These are phyloP conservation scores for Nephelium lappaceum DNA, from an alignment of 345 rosid species.

Conservation along the genomic window DNA sequence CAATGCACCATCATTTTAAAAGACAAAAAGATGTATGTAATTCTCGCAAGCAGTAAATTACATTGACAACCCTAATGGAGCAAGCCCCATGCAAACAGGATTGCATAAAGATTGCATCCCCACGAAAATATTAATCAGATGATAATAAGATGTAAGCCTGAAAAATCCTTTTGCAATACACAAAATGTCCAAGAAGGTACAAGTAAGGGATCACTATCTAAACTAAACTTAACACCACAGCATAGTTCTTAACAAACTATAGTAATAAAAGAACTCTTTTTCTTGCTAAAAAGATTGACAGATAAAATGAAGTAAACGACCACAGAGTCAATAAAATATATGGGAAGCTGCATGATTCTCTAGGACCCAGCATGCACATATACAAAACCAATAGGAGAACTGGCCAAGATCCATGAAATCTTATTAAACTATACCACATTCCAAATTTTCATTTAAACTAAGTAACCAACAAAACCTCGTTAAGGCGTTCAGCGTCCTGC, in stretches of 20 bases:
- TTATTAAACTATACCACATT: background rate
- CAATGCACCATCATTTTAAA: background rate
- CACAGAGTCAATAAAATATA: background rate
- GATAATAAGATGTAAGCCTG: background rate
- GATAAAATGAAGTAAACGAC: background rate
- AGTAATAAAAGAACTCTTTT: background rate
- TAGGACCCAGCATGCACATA: background rate
- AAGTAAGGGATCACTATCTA: conserved; percentile 3
- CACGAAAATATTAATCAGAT: background rate
- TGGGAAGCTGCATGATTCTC: background rate
- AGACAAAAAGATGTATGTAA: background rate
- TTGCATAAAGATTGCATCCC: background rate
- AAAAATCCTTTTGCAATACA: background rate
- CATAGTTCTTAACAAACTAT: background rate
- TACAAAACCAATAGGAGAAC: background rate
- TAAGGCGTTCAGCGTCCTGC: conserved; percentile 96
- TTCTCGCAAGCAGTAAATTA: background rate
- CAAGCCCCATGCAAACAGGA: background rate
- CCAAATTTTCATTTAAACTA: conserved; percentile 8
- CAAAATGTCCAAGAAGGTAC: background rate
- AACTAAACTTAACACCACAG: background rate
- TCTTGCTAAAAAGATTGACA: background rate
- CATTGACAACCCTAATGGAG: background rate
- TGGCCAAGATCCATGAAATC: no score
- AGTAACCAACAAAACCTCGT: conserved; percentile 58